Percentiles rank a stretch among this genome's conserved stretches.
Evolutionary conservation across 306 rosid genomes (phyloP).

Genomic region (Cucurbita ficifolia): DNA sequence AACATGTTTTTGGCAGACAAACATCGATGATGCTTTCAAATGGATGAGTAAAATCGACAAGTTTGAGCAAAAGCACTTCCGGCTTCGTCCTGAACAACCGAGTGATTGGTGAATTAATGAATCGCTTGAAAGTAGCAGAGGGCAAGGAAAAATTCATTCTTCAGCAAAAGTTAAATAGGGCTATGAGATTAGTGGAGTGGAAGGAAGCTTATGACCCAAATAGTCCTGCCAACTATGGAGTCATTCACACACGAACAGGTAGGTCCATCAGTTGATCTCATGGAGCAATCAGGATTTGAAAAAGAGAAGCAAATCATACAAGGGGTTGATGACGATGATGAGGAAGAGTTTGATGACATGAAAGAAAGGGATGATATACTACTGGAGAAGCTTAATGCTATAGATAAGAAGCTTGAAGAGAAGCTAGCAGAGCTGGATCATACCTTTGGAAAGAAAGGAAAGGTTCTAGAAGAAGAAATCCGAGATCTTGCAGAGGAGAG

Average conservation of each 20-base stretch:
- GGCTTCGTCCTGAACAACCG: constrained; percentile 53
- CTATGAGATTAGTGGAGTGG: constrained; percentile 70
- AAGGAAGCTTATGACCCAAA: constrained; percentile 84
- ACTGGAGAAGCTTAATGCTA: constrained; percentile 61
- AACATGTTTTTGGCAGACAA: constrained; percentile 25
- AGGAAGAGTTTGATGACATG: constrained; percentile 74
- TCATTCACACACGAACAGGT: constrained; percentile 38
- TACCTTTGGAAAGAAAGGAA: constrained; percentile 89
- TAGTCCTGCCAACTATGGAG: constrained; percentile 65
- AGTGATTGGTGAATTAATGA: constrained; percentile 81
- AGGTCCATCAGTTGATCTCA: constrained; percentile 28
- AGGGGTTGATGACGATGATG: constrained; percentile 33
- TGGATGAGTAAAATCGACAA: constrained; percentile 69
- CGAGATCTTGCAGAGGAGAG: constrained; percentile 93
- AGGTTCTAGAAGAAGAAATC: constrained; percentile 78
- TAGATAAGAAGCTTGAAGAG: constrained; percentile 75
- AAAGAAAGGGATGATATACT: constrained; percentile 72
- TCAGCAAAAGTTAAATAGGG: constrained; percentile 74
- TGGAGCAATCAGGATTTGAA: constrained; percentile 38
- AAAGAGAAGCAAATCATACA: constrained; percentile 24
- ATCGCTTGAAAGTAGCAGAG: constrained; percentile 61
- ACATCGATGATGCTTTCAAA: constrained; percentile 67
- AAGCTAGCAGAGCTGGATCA: constrained; percentile 74
- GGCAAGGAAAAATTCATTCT: constrained; percentile 66
- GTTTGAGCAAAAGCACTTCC: constrained; percentile 69